A percentile compares a stretch with the other conserved stretches of the same genome.
These are phyloP conservation scores for Stevia rebaudiana DNA, from an alignment of 140 eudicot species.

Conservation along the genomic window DNA sequence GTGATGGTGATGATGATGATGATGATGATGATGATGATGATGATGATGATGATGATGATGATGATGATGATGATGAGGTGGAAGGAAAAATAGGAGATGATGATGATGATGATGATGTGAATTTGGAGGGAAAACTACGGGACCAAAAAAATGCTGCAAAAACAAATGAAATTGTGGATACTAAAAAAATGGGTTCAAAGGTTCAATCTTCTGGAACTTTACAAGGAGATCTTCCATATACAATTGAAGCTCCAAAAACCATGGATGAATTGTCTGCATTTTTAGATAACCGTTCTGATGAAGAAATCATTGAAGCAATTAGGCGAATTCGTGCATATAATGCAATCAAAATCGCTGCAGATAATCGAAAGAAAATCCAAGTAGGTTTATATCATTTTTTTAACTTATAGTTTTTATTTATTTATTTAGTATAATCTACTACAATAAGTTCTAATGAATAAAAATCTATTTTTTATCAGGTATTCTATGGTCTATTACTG, in stretches of 20 bases:
- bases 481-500: conserved; percentile 81
- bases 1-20: too few relatives aligned
- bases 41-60: conserved; percentile 26
- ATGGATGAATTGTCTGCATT: conserved; percentile 59
- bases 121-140: conserved; percentile 18
- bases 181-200: conserved; percentile 27
- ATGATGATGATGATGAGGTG: conserved; percentile 32
- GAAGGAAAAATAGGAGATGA: conserved; percentile 40
- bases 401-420: not conserved
- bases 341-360: conserved; percentile 87
- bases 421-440: not conserved
- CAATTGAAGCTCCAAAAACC: conserved; percentile 83
- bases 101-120: conserved; percentile 31
- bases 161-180: conserved; percentile 25
- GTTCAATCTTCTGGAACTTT: conserved; percentile 24
- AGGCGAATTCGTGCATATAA: conserved; percentile 72
- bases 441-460: not conserved
- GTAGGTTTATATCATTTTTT: conserved; percentile 34
- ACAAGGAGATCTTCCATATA: conserved; percentile 73
- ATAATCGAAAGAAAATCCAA: conserved; percentile 86
- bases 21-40: conserved; percentile 8
- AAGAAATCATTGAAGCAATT: conserved; percentile 80
- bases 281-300: conserved; percentile 59
- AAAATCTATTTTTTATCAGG: conserved; percentile 36
- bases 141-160: conserved; percentile 18